Evolutionary conservation across 129 eudicot genomes (phyloP).

Genomic region (Artemisia annua): DNA sequence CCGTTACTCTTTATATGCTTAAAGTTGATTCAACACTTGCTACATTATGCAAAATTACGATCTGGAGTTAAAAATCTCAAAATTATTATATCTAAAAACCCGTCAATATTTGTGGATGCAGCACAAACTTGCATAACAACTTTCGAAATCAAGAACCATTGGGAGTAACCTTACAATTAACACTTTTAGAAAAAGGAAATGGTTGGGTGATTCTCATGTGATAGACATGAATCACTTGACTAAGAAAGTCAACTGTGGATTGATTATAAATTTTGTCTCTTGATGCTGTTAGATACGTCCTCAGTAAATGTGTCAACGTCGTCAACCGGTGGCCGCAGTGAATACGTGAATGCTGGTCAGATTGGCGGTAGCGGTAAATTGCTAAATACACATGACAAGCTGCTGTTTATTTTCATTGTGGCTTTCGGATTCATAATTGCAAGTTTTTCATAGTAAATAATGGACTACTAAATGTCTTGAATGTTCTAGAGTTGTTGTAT

Average conservation of each 20-base stretch:
- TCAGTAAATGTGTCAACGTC: conserved; percentile 81
- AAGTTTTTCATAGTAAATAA: conserved; percentile 25
- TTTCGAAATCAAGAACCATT: too few relatives aligned
- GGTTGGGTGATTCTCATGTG: too few relatives aligned
- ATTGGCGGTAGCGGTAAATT: conserved; percentile 43
- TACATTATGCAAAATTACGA: too few relatives aligned
- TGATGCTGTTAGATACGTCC: conserved; percentile 49
- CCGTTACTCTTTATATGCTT: too few relatives aligned
- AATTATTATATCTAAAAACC: neutral
- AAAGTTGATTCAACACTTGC: too few relatives aligned
- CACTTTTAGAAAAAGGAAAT: too few relatives aligned
- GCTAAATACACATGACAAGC: conserved; percentile 18
- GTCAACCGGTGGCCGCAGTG: conserved; percentile 53
- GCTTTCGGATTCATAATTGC: conserved; percentile 26
- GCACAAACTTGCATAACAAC: too few relatives aligned
- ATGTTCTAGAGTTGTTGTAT: conserved; percentile 23
- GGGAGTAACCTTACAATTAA: too few relatives aligned
- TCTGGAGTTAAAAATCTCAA: too few relatives aligned
- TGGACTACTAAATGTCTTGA: conserved; percentile 10
- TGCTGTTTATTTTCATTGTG: conserved; percentile 25
- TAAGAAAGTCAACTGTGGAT: neutral
- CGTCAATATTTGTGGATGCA: too few relatives aligned
- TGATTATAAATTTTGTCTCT: neutral
- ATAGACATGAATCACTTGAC: too few relatives aligned
- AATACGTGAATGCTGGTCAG: conserved; percentile 72